A percentile compares a stretch with the other conserved stretches of the same genome.
These are phyloP conservation scores for Chrysoporthe cubensis DNA, from an alignment of 2,329 filamentous ascomycete species.

Conservation along the genomic window DNA sequence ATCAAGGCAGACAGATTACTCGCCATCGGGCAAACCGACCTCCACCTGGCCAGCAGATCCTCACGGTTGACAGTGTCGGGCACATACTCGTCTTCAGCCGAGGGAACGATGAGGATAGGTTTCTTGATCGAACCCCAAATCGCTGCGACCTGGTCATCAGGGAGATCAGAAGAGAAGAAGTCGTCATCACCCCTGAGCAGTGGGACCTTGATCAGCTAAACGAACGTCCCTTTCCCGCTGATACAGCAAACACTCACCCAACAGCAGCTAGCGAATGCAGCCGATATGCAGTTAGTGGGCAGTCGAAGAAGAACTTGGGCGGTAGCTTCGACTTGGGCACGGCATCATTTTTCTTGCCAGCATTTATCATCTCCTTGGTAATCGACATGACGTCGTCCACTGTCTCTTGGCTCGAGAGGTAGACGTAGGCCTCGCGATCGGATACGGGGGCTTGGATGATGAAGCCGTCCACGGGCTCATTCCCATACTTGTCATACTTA, in stretches of 20 bases:
- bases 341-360: slow-evolving; percentile 57
- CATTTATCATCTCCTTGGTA: slow-evolving; percentile 58
- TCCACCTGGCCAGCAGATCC: slow-evolving; percentile 62
- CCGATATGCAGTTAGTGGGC: slow-evolving; percentile 56
- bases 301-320: slow-evolving; percentile 42
- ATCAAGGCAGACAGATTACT: slow-evolving; percentile 58
- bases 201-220: not conserved
- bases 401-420: slow-evolving; percentile 47
- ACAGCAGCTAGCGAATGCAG: slow-evolving; percentile 54
- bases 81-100: slow-evolving; percentile 68
- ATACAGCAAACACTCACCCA: slow-evolving; percentile 47
- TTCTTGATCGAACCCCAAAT: slow-evolving; percentile 70
- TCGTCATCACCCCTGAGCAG: slow-evolving; percentile 72
- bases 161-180: slow-evolving; percentile 83
- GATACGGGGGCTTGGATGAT: slow-evolving; percentile 82
- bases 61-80: slow-evolving; percentile 61
- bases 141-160: slow-evolving; percentile 53
- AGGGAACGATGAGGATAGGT: slow-evolving; percentile 67
- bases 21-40: slow-evolving; percentile 46
- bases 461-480: slow-evolving; percentile 69
- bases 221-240: not conserved
- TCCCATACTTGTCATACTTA: slow-evolving; percentile 45
- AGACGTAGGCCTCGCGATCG: slow-evolving; percentile 68
- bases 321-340: slow-evolving; percentile 55
- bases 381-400: slow-evolving; percentile 51